A percentile compares a stretch with the other conserved stretches of the same genome.
These are phyloP conservation scores for Rubroshorea leprosula DNA, from an alignment of 345 rosid species.

Conservation along the genomic window DNA sequence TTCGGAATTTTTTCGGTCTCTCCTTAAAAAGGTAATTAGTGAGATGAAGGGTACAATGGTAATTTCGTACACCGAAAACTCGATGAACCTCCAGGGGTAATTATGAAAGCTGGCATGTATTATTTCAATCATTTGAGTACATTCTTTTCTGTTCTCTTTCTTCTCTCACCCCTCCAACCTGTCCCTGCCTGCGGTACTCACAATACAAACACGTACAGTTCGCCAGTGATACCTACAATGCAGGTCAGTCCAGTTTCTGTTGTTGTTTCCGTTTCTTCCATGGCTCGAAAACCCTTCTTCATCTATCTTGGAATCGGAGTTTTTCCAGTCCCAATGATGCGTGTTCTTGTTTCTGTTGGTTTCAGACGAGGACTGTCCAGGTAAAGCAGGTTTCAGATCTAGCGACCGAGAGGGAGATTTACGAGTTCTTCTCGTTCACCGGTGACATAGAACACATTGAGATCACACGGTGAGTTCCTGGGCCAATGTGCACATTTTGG, in stretches of 20 bases:
- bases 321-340: background rate
- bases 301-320: background rate
- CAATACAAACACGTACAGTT: background rate
- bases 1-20: too few relatives aligned
- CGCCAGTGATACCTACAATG: constrained; percentile 9
- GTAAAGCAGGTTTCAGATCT: constrained; percentile 90
- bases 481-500: background rate
- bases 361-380: constrained; percentile 70
- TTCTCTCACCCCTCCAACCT: constrained; percentile 4
- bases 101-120: background rate
- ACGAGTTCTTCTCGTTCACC: constrained; percentile 95
- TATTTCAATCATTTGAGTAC: background rate
- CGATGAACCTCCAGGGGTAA: background rate
- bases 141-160: background rate
- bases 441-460: constrained; percentile 77
- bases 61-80: too few relatives aligned
- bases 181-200: constrained; percentile 5
- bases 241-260: constrained; percentile 8
- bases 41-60: too few relatives aligned
- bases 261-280: background rate
- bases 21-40: too few relatives aligned
- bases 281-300: background rate
- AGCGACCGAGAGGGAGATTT: constrained; percentile 93
- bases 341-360: background rate
- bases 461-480: constrained; percentile 42